Percentiles rank a stretch among this genome's conserved stretches.
Evolutionary conservation across 169 alveolate species (phyloP).

Genomic region (Prorocentrum cordatum): DNA sequence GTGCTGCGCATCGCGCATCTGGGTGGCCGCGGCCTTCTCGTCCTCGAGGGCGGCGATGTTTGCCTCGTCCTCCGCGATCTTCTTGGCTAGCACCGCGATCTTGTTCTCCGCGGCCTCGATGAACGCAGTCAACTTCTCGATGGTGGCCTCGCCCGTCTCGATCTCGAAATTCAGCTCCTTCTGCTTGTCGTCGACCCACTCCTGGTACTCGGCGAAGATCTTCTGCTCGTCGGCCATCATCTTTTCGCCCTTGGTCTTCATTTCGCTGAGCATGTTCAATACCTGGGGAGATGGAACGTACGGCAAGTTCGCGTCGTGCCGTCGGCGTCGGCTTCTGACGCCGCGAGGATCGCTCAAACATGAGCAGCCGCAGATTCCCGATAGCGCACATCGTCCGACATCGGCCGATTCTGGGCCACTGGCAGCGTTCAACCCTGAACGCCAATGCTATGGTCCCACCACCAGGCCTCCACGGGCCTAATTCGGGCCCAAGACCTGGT

Average conservation of each 20-base stretch:
- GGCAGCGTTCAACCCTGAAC: too few species aligned
- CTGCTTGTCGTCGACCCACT: background rate
- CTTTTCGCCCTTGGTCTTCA: background rate
- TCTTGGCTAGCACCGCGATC: background rate
- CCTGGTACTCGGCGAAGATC: background rate
- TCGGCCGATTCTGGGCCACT: too few species aligned
- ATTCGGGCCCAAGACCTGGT: too few species aligned
- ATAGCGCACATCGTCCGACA: too few species aligned
- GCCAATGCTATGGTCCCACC: too few species aligned
- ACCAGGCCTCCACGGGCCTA: too few species aligned
- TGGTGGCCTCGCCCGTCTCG: background rate
- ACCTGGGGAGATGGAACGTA: too few species aligned
- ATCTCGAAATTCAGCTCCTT: background rate
- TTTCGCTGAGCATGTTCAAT: background rate
- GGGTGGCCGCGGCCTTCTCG: background rate
- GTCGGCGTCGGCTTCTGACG: too few species aligned
- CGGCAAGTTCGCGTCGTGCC: too few species aligned
- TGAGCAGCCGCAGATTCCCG: too few species aligned
- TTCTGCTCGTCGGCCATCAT: background rate
- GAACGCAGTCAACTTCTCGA: background rate
- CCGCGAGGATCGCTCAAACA: too few species aligned
- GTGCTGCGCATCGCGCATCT: background rate
- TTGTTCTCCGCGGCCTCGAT: background rate
- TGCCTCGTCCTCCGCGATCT: background rate
- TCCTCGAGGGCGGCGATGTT: background rate